phyloP scores from a whole-genome alignment of 306 rosid species.

The Rosa lucieae region DNA sequence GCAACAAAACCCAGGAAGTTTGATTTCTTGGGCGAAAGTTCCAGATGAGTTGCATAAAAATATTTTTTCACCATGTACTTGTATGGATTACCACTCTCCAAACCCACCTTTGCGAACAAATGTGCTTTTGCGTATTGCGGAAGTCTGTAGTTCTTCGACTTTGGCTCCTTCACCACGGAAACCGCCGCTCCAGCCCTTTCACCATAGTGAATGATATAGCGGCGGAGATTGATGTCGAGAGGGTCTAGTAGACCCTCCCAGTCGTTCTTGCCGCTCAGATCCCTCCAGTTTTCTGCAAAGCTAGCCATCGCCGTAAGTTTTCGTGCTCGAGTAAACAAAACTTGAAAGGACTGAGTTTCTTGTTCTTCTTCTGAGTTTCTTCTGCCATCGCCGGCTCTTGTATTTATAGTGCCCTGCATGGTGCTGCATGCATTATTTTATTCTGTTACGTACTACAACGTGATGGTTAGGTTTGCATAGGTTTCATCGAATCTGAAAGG shows the following conservation, averaged over 20 bases:
- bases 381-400: neutral
- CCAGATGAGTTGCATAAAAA: conserved; percentile 36
- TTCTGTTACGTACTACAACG: too few species aligned
- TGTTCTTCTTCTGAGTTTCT: neutral
- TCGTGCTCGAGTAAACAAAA: neutral
- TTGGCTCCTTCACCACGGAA: conserved; percentile 25
- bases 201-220: conserved; percentile 52
- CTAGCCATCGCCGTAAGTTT: neutral
- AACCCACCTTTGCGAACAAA: conserved; percentile 46
- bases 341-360: neutral
- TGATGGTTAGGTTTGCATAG: too few species aligned
- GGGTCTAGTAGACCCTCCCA: conserved; percentile 57
- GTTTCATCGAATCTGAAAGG: too few species aligned
- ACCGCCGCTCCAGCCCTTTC: conserved; percentile 57
- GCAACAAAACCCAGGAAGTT: conserved; percentile 73
- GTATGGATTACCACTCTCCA: conserved; percentile 39
- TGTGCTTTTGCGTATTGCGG: conserved; percentile 33
- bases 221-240: conserved; percentile 52
- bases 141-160: conserved; percentile 41
- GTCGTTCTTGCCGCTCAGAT: conserved; percentile 40
- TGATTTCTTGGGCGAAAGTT: conserved; percentile 49
- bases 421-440: neutral
- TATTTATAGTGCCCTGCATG: neutral
- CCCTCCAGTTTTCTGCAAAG: conserved; percentile 41
- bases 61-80: conserved; percentile 46